Base-by-base conservation (phyloP, 2,329 filamentous ascomycete genomes). In the Drechslerella dactyloides region DNA sequence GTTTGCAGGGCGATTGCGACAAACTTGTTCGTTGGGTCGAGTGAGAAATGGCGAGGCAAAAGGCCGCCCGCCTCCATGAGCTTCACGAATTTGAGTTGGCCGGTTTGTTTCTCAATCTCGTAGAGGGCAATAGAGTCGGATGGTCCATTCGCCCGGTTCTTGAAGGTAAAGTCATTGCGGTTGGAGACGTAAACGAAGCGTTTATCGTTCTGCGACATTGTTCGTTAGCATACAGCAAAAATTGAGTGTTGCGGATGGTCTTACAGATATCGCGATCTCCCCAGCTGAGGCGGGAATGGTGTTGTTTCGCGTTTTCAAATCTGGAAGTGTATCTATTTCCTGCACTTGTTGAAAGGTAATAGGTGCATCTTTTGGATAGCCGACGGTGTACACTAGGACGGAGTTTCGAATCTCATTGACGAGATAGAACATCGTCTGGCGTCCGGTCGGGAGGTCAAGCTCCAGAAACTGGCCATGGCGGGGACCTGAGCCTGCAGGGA, bases 111-210 rank as follows among this genome's bases (percentile, higher is more conserved):
- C 74, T 86, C 79, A 74, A 90, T 84, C 62, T 80, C 77, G 80
- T 86, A 90, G 64, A 82, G 86, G 68, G 88, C 83, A 59, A 93
- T 80, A 0, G 88, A 84, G 78, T 90, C 88, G 0, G 87, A 88
- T 7, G 82, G 77, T 0, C 68, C 68, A 23, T 46, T 63, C 52
- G 35, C 48, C 46, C 19, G 50, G 80, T 75, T 75, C 68, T 66
- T 79, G 77, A 87, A 84, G 19, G 82, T 79, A 48, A 80, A 81
- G 77, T 89, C 88, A 77, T 84, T 84, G 72, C 90, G 87, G 74
- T 89, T 89, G 1, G 87, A 89, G 44, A 89, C 83, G 74, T 89
- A 82, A 57, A 92, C 78, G 80, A 86, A 90, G 30, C 83, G 84
- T 69, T 83, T 81, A 76, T 87, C 85, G 50, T 85, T 84, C 85